These are phyloP conservation scores for Pulicaria dysenterica DNA, from an alignment of 129 eudicot species.

Conservation along the genomic window DNA sequence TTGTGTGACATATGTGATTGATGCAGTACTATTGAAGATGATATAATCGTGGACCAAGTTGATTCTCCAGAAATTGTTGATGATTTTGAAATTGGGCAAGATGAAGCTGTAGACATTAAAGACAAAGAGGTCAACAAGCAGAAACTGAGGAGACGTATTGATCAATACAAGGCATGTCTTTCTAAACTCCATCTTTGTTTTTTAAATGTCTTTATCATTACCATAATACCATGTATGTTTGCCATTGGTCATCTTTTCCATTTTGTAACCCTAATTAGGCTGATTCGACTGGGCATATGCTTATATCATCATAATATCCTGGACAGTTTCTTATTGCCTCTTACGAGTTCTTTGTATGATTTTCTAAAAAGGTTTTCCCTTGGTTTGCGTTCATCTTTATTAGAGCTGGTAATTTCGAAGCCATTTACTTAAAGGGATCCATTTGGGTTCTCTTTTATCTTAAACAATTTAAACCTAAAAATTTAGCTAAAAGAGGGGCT, in stretches of 20 bases:
- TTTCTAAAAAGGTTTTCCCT: slow-evolving; percentile 1
- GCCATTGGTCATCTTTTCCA: slow-evolving; percentile 6
- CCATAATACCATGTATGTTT: slow-evolving; percentile 13
- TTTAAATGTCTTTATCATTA: background rate
- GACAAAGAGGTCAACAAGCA: slow-evolving; percentile 81
- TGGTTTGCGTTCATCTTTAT: background rate
- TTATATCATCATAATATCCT: slow-evolving; percentile 3
- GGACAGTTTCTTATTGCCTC: background rate
- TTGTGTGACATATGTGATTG: slow-evolving; percentile 15
- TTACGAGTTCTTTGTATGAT: background rate
- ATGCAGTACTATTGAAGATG: slow-evolving; percentile 93
- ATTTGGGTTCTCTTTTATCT: background rate
- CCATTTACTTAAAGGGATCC: background rate
- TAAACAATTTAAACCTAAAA: background rate
- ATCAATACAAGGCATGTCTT: slow-evolving; percentile 70
- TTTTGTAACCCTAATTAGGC: slow-evolving; percentile 7
- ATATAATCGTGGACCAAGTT: slow-evolving; percentile 81
- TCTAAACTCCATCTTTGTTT: slow-evolving; percentile 25
- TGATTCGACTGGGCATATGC: background rate
- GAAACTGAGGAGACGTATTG: slow-evolving; percentile 79
- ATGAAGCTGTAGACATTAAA: slow-evolving; percentile 87
- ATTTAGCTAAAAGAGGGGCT: background rate
- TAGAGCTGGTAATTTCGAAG: background rate
- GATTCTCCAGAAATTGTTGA: slow-evolving; percentile 86
- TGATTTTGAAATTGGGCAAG: slow-evolving; percentile 96